A percentile compares a stretch with the other conserved stretches of the same genome.
phyloP scores from a whole-genome alignment of 2,329 filamentous ascomycete genomes.

The Plenodomus tracheiphilus region DNA sequence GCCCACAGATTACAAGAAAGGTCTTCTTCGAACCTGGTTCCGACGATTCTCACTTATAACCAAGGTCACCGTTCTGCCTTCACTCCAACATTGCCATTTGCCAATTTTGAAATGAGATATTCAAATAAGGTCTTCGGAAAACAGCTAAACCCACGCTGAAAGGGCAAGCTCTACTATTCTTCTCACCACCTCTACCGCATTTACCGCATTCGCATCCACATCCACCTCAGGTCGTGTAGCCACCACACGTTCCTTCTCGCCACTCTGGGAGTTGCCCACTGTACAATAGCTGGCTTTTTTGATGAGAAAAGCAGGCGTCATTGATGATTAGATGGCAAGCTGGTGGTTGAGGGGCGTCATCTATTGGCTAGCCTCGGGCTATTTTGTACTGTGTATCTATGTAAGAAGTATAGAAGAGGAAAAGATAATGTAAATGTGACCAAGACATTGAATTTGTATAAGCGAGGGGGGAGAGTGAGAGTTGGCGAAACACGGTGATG shows the following conservation, averaged over 20 bases:
- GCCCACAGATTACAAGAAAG: slow-evolving; percentile 26
- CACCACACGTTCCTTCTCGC: slow-evolving; percentile 10
- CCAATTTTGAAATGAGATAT: background rate
- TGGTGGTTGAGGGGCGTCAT: background rate
- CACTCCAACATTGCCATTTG: slow-evolving; percentile 1
- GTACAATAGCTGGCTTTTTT: slow-evolving; percentile 22
- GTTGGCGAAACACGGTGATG: no score
- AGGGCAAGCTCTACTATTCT: background rate
- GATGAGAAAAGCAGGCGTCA: background rate
- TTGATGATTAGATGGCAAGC: background rate
- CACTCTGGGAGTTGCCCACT: slow-evolving; percentile 20
- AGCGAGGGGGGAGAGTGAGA: no score
- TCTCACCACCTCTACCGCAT: background rate
- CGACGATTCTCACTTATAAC: slow-evolving; percentile 4
- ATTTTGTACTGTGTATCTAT: no score
- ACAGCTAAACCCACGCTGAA: background rate
- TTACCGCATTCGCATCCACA: slow-evolving; percentile 11
- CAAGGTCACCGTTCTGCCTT: slow-evolving; percentile 1
- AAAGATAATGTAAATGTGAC: no score
- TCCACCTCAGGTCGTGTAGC: background rate
- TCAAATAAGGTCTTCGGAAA: background rate
- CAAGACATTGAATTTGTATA: no score
- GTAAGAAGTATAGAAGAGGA: no score
- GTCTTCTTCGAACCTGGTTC: slow-evolving; percentile 31
- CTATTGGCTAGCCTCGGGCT: background rate